Base-by-base conservation (phyloP, 805 yeast species). In the Candida chauliodis region DNA sequence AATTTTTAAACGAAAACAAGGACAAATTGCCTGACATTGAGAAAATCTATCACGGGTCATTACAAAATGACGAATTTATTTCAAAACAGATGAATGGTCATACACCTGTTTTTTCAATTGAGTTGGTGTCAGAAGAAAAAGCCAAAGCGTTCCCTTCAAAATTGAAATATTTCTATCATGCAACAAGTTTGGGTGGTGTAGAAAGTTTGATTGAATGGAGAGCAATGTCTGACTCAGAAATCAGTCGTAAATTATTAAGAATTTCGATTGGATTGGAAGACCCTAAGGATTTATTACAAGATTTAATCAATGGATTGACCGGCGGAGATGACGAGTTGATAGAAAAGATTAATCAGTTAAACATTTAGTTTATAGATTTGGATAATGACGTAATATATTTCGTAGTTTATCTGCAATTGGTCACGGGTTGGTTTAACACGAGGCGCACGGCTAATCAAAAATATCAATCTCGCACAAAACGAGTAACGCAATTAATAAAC, bases 131-230 rank as follows among this genome's bases (percentile, higher is more conserved):
- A 8, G 73, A 64, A 34, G 76, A 75, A 6, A 59, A 68, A 25
- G 95, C 96, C 0, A 75, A 71, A 46, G 38, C 49, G 8, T 64
- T 90, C 11, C 95, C 95, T 6, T 66, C 81, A 2, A 73, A 68
- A 42, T 64, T 88, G 42, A 74, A 77, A 48, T 76, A 75, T 46
- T 88, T 89, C 66, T 83, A 81, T 49, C 98, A 90, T 61, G 95
- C 96, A 3, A 89, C 96, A 0, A 87, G 96, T 2, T 67, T 91
- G 19, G 97, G 97, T 27, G 96, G 97, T 16, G 86, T 84, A 10
- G 97, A 91, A 61, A 83, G 95, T 32, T 66, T 89, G 52, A 78
- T 90, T 41, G 97, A 90, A 60, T 88, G 96, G 95, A 77, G 96
- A 54, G 81, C 87, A 0, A 53, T 90, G 62, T 73, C 55, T 41